Evolutionary conservation across 495 filamentous ascomycete genomes (phyloP), one percentile per base, ranked within the genome.

Genomic region (Aspergillus conjunctus): DNA sequence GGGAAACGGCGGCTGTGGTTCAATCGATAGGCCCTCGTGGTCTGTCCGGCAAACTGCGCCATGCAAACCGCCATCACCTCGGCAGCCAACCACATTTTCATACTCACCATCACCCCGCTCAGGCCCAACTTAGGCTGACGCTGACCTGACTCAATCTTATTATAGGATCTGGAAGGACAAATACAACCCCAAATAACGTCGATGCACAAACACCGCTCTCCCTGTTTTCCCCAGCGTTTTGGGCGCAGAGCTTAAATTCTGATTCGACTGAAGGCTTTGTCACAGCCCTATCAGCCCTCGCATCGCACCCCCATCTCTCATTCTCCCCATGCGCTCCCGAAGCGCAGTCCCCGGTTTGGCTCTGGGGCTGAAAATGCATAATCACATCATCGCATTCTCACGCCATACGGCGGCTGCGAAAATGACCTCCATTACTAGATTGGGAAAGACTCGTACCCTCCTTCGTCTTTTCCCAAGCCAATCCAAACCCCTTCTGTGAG

Each of bases 131-230:
- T 50, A 69, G 58, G 61, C 63, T 69, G 57, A 69, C 62, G 61
- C 31, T 65, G 55, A 60, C 31, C 5, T 51, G 18, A 14, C 12
- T 9, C 22, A 26, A 34, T 31, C 18, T 56, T n/a, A 43, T 32
- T 48, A 59, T 67, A 97, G 92, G 92, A 96, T 97, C 62, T 96
- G 92, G 92, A 97, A 97, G 71, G 90, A 93, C 50, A 97, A 97
- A 74, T 97, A 97, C 75, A 85, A 90, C 69, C 85, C 91, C 62
- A 79, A 88, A 70, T 73, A 75, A 44, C 14, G 5, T 43, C 55
- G 26, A 26, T 2, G 15, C 37, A 4, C 12, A 41, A n/a, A 41
- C 15, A 41, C 9, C 26, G 32, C 32, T 17, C 6, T 31, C 51
- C 51, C 17, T 21, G 4, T 31, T n/a, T 17, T 50, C 37, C n/a